Base-by-base conservation (phyloP, 352 stramenopile species). In the Pythium monospermum region DNA sequence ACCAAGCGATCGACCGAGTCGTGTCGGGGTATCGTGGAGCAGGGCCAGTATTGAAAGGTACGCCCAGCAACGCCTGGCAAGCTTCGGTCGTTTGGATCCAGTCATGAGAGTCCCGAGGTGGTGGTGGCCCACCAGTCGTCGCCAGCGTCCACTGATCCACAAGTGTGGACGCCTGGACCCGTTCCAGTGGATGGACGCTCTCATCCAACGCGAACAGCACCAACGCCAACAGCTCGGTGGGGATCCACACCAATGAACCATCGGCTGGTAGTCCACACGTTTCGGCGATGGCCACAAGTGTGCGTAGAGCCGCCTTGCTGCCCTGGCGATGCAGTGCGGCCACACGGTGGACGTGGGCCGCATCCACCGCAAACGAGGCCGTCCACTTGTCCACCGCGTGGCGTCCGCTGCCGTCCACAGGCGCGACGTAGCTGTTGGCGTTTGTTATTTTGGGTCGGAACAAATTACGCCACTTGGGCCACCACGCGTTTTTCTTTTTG, bases 151-250 rank as follows among this genome's bases (percentile, higher is more conserved):
- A n/a, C n/a, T n/a, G n/a, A n/a, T n/a, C n/a, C n/a, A n/a, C n/a
- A n/a, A n/a, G 15, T 26, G 27, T 39, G 36, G 27, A 18, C n/a
- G 47, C 36, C 18, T 39, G 26, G 36, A 54, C 21, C 0, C 47
- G 47, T 23, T 54, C 47, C 19, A 54, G 47, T 21, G 47, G 8
- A 27, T 54, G 47, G 35, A 25, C 47, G 18, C 47, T 39, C 2
- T 27, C 19, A 27, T 45, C 36, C 25, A 46, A 23, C 6, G 46
- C 25, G 35, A 23, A 49, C 19, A 57, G 18, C 13, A 57, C 16
- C 22, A 25, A 30, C 1, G 30, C 32, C 11, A 57, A 23, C 38
- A 57, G 30, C 49, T 47, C 48, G 7, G 5, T 5, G 10, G 49
- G 37, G 13, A 49, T 1, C 6, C 15, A 8, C 1, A n/a, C 19